Conservation (phyloP, 2,329 filamentous ascomycete genomes). For the Nothomitra cinnamomea region DNA sequence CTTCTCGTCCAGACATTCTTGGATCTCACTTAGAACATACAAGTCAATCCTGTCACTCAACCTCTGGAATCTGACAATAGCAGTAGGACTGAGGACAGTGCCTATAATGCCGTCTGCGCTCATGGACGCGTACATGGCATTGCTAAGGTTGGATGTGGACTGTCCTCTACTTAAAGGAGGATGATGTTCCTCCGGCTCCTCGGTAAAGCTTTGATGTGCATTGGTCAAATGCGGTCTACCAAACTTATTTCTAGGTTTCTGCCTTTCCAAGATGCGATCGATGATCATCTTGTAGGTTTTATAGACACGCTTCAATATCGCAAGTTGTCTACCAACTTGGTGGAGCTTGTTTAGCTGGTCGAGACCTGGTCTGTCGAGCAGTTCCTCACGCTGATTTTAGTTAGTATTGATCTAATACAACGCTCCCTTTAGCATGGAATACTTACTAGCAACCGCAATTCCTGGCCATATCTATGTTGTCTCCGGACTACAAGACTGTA, state of each 20-base stretch:
- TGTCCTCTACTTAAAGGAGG: not conserved
- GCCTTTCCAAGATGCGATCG: conserved; percentile 38
- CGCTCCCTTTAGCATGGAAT: not conserved
- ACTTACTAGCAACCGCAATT: conserved; percentile 33
- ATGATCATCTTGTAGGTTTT: conserved; percentile 44
- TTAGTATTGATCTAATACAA: conserved; percentile 2
- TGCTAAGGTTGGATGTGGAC: not conserved
- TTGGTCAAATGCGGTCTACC: not conserved
- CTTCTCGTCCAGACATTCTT: conserved; percentile 51
- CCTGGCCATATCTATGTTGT: conserved; percentile 31
- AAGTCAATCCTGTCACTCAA: conserved; percentile 42
- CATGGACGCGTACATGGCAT: too few species aligned
- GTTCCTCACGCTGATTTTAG: conserved; percentile 29
- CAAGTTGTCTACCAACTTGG: conserved; percentile 41
- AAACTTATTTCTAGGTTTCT: conserved; percentile 11
- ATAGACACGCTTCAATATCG: conserved; percentile 44
- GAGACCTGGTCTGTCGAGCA: conserved; percentile 34
- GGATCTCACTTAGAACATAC: conserved; percentile 45
- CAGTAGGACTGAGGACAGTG: conserved; percentile 27
- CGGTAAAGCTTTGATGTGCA: not conserved
- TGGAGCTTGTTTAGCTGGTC: conserved; percentile 34
- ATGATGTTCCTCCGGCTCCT: not conserved
- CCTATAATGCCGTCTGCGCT: conserved; percentile 16
- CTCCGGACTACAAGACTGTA: conserved; percentile 41
- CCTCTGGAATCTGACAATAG: conserved; percentile 41